Percentiles rank a stretch among this genome's conserved stretches.
Conservation (phyloP, 148 eudicot genomes). For the Fallopia convolvulus region DNA sequence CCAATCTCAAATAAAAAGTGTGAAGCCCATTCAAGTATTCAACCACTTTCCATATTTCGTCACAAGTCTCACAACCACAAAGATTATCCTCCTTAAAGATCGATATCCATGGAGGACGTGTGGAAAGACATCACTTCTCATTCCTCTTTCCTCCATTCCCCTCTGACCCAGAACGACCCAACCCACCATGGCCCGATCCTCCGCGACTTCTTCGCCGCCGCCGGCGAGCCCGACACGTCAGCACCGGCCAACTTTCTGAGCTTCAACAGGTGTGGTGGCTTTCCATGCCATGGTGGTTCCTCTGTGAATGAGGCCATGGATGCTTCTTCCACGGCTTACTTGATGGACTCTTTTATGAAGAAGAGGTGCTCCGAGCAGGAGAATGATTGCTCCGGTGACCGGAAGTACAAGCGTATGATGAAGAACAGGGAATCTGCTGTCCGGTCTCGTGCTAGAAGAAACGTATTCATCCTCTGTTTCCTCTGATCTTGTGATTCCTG, state of each 20-base stretch:
- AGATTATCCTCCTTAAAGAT: not conserved
- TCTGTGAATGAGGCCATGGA: slow-evolving; percentile 12
- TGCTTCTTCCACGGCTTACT: slow-evolving; percentile 3
- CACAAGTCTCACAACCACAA: not conserved
- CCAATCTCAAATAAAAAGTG: too few relatives aligned
- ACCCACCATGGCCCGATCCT: not conserved
- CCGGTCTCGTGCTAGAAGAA: slow-evolving; percentile 60
- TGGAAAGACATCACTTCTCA: slow-evolving; percentile 18
- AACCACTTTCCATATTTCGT: too few relatives aligned
- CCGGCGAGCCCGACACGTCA: not conserved
- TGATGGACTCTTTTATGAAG: slow-evolving; percentile 16
- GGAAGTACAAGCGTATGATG: slow-evolving; percentile 54
- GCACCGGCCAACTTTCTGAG: slow-evolving; percentile 7
- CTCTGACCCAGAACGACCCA: not conserved
- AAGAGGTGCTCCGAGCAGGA: slow-evolving; percentile 25
- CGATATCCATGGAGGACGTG: slow-evolving; percentile 19
- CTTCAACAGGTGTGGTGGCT: slow-evolving; percentile 10
- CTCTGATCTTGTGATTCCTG: not conserved
- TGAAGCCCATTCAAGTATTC: too few relatives aligned
- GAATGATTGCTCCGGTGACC: slow-evolving; percentile 23
- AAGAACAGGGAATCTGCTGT: slow-evolving; percentile 83
- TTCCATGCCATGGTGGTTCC: not conserved
- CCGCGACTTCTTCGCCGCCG: slow-evolving; percentile 18
- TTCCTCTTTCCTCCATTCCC: not conserved
- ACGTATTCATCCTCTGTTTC: slow-evolving; percentile 26